phyloP scores from a whole-genome alignment of 2,329 filamentous ascomycete species.

The Periconia macrospinosa region DNA sequence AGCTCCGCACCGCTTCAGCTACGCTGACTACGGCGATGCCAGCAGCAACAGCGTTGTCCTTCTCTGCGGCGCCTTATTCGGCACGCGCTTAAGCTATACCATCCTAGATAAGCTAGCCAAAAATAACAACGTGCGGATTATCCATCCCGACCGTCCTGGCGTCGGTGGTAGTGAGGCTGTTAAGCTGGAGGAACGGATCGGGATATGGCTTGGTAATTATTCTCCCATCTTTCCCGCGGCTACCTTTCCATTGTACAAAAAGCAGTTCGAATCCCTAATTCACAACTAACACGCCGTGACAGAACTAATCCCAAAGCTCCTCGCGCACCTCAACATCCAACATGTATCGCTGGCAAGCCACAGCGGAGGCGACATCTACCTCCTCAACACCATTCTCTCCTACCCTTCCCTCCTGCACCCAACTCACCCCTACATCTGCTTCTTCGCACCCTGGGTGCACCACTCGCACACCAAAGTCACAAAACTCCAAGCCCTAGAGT shows the following conservation, averaged over 20 bases:
- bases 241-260: neutral
- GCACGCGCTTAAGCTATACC: conserved; percentile 24
- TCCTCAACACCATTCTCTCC: conserved; percentile 29
- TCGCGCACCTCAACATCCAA: conserved; percentile 30
- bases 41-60: conserved; percentile 31
- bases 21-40: conserved; percentile 32
- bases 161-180: conserved; percentile 32
- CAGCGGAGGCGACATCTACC: conserved; percentile 35
- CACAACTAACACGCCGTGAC: neutral
- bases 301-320: conserved; percentile 34
- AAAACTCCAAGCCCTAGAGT: conserved; percentile 21
- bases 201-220: conserved; percentile 29
- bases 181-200: conserved; percentile 23
- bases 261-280: neutral
- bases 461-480: conserved; percentile 26
- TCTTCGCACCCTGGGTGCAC: conserved; percentile 39
- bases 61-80: conserved; percentile 33
- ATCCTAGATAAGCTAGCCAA: conserved; percentile 32
- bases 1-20: conserved; percentile 27
- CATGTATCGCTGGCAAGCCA: conserved; percentile 36
- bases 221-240: neutral
- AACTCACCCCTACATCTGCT: conserved; percentile 26
- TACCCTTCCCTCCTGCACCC: conserved; percentile 32
- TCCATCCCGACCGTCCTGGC: conserved; percentile 33
- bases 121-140: conserved; percentile 27